Evolutionary conservation across 805 yeast genomes (phyloP), one percentile per base, ranked within the genome.

Genomic region (Millerago galiae): DNA sequence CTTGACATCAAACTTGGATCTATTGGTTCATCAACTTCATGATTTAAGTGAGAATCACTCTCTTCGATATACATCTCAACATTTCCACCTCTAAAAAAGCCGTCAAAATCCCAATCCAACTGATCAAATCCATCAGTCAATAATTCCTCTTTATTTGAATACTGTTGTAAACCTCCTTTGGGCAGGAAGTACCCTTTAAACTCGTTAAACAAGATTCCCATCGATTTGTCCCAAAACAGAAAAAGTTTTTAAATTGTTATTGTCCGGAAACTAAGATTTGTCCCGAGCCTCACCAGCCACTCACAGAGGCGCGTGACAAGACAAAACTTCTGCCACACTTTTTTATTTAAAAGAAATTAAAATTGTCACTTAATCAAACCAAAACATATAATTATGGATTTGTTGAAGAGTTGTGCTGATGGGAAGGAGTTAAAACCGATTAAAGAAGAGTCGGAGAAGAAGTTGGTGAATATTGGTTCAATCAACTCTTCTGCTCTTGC

Each of bases 51-150:
- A 7, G 31, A 32, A 12, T 38, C 32, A 26, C 46, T 43, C n/a
- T 45, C 49, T 37, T 3, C 21, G 31, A 25, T 42, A 42, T 40
- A 42, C 48, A 40, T 8, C n/a, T 21, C 24, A 7, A 21, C 24
- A 21, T 21, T 21, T 21, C 24, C 24, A 7, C 7, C 7, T 21
- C 24, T 21, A 18, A 33, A 35, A 36, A 35, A 24, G 10, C 24
- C n/a, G 14, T 12, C 18, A 16, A 39, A 38, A 9, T 50, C 50
- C 72, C 74, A 69, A n/a, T 59, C 49, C 16, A 72, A 55, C 32
- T 52, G 62, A 43, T 71, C 75, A 48, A 73, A 67, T 12, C 78
- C 79, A 50, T 63, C 63, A 3, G 56, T 55, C 12, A 40, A 12
- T 6, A 44, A 34, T 11, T 34, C 44, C 3, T 31, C 35, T 2